Percentiles rank a stretch among this genome's conserved stretches.
Conservation (phyloP, 768 basidiomycete species). For the Clathrus columnatus region DNA sequence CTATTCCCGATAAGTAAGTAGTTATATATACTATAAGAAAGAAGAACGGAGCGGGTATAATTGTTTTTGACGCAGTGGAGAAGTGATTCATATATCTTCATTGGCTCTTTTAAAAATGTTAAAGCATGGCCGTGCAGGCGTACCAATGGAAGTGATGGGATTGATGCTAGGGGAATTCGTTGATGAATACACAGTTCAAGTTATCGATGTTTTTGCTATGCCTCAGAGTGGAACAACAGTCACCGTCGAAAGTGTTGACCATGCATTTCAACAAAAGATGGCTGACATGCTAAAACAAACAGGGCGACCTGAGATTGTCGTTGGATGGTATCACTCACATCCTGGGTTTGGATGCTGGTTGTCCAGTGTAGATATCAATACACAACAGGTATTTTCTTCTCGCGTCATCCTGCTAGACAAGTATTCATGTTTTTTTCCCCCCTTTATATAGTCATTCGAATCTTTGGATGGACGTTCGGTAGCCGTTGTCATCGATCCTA, state of each 20-base stretch:
- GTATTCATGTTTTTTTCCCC: slow-evolving; percentile 14
- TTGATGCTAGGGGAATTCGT: slow-evolving; percentile 97
- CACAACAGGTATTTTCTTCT: slow-evolving; percentile 55
- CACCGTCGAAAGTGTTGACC: slow-evolving; percentile 95
- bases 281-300: slow-evolving; percentile 99
- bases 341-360: slow-evolving; percentile 99
- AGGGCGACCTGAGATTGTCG: slow-evolving; percentile 94
- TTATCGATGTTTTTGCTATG: slow-evolving; percentile 98
- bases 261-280: slow-evolving; percentile 98
- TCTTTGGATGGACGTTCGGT: slow-evolving; percentile 88
- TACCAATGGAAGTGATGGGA: slow-evolving; percentile 99
- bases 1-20: slow-evolving; percentile 69
- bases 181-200: slow-evolving; percentile 92
- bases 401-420: slow-evolving; percentile 1
- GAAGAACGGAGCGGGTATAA: neutral
- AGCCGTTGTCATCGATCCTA: slow-evolving; percentile 96
- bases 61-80: slow-evolving; percentile 47
- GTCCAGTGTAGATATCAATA: slow-evolving; percentile 97
- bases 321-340: slow-evolving; percentile 99
- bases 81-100: slow-evolving; percentile 95
- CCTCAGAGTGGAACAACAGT: slow-evolving; percentile 97
- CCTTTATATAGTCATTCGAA: slow-evolving; percentile 94
- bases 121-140: slow-evolving; percentile 96
- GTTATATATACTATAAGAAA: slow-evolving; percentile 3
- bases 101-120: slow-evolving; percentile 99